Evolutionary conservation across 2,329 filamentous ascomycete genomes (phyloP).

Genomic region (Coniochaeta ligniaria): DNA sequence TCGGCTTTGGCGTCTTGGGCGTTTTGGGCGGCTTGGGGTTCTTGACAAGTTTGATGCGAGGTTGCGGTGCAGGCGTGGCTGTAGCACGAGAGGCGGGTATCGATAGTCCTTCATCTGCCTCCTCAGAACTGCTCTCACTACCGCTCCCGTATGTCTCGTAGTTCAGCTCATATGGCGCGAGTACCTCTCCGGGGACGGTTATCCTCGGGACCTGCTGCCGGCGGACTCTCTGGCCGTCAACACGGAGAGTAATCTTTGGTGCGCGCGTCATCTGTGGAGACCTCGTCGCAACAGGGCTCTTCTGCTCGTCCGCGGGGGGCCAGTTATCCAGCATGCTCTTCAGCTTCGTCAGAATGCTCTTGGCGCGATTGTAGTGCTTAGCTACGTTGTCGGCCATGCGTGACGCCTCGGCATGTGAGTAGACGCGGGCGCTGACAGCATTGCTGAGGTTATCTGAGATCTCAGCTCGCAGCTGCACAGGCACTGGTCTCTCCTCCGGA

Average conservation of each 20-base stretch:
- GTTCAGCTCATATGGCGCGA: constrained; percentile 58
- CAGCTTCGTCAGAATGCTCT: constrained; percentile 51
- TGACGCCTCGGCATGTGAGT: constrained; percentile 53
- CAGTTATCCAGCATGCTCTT: constrained; percentile 54
- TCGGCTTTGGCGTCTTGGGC: constrained; percentile 34
- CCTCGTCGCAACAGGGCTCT: constrained; percentile 42
- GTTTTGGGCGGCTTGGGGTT: constrained; percentile 6
- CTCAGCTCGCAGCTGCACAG: constrained; percentile 46
- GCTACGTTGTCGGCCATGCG: constrained; percentile 58
- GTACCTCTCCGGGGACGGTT: constrained; percentile 58
- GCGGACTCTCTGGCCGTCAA: constrained; percentile 37
- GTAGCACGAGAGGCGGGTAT: not conserved
- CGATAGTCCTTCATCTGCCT: constrained; percentile 28
- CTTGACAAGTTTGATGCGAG: constrained; percentile 44
- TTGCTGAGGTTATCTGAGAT: constrained; percentile 52
- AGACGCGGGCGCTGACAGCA: constrained; percentile 48
- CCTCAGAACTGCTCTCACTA: constrained; percentile 45
- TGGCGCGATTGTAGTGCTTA: constrained; percentile 54
- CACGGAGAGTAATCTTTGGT: constrained; percentile 38
- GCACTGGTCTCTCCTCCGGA: constrained; percentile 36
- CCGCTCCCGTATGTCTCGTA: constrained; percentile 51
- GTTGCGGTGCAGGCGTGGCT: constrained; percentile 19
- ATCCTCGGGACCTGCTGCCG: constrained; percentile 47
- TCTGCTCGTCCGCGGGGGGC: constrained; percentile 41
- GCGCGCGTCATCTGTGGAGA: constrained; percentile 45